Evolutionary conservation across 306 rosid species (phyloP).

Genomic region (Leucaena leucocephala): DNA sequence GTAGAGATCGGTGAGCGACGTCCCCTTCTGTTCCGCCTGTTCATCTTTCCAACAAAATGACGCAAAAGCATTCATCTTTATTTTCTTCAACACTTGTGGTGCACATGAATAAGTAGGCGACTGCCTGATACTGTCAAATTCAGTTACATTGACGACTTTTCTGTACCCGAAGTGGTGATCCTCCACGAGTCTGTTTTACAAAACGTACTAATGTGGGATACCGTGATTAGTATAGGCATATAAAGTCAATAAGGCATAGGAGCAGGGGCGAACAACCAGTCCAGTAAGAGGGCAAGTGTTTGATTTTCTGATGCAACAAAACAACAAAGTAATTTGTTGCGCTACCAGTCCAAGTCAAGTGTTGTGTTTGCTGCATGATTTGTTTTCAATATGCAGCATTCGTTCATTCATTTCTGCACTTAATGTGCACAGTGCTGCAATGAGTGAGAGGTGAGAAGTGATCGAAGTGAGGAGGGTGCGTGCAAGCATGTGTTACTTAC

Average conservation of each 20-base stretch:
- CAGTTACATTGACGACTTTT: neutral
- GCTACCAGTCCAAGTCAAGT: neutral
- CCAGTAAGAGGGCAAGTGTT: neutral
- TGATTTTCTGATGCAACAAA: neutral
- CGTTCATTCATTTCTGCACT: neutral
- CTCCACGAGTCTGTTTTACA: too few species aligned
- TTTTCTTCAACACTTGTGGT: neutral
- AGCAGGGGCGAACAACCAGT: neutral
- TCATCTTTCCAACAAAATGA: neutral
- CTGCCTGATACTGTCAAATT: slow-evolving; percentile 1
- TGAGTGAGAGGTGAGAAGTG: neutral
- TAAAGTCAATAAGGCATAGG: too few species aligned
- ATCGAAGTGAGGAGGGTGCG: neutral
- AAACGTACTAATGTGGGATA: too few species aligned
- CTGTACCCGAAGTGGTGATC: too few species aligned
- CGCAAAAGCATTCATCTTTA: neutral
- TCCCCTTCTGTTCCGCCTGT: neutral
- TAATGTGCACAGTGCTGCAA: too few species aligned
- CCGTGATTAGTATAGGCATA: too few species aligned
- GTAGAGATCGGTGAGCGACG: neutral
- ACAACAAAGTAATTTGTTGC: neutral
- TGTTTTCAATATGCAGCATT: neutral
- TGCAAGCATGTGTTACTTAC: slow-evolving; percentile 1
- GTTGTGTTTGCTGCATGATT: neutral
- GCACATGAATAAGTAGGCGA: neutral